Evolutionary conservation across 2,329 filamentous ascomycete genomes (phyloP).

Genomic region (Ophiocordyceps camponoti-rufipedis): DNA sequence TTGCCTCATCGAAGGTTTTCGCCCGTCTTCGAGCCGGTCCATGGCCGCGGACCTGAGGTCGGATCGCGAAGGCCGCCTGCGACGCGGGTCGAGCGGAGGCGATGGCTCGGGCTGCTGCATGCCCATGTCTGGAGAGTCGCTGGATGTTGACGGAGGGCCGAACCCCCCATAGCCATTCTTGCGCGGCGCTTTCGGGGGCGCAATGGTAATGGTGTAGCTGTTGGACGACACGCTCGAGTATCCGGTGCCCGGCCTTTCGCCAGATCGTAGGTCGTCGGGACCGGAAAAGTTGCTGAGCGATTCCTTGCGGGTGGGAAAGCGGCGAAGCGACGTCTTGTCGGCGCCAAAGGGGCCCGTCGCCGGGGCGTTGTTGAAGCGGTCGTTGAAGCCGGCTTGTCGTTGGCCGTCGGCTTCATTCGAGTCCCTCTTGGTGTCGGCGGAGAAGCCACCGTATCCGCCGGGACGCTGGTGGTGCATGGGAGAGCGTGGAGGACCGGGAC

Average conservation of each 20-base stretch:
- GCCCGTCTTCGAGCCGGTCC: constrained; percentile 9
- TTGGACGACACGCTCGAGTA: constrained; percentile 15
- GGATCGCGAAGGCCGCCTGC: constrained; percentile 29
- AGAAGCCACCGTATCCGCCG: constrained; percentile 30
- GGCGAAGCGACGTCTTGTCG: constrained; percentile 13
- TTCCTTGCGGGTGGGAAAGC: constrained; percentile 13
- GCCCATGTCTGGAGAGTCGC: constrained; percentile 18
- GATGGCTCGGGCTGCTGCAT: constrained; percentile 18
- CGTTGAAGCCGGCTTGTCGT: constrained; percentile 21
- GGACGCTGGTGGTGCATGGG: constrained; percentile 11
- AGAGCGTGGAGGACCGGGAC: constrained; percentile 10
- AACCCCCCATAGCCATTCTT: constrained; percentile 42
- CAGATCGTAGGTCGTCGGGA: not conserved
- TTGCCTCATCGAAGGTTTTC: constrained; percentile 6
- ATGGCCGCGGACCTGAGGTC: constrained; percentile 17
- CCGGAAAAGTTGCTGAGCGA: constrained; percentile 8
- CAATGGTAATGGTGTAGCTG: constrained; percentile 10
- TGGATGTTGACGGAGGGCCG: constrained; percentile 24
- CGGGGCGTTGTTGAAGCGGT: constrained; percentile 43
- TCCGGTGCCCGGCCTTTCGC: constrained; percentile 6
- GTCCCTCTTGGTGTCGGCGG: constrained; percentile 1
- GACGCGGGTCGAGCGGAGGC: constrained; percentile 17
- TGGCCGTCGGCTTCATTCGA: constrained; percentile 1
- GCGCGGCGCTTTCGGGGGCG: constrained; percentile 20
- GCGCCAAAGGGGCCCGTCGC: constrained; percentile 48